Conservation (phyloP, 768 basidiomycete species). For the Rossbeevera mucosa region DNA sequence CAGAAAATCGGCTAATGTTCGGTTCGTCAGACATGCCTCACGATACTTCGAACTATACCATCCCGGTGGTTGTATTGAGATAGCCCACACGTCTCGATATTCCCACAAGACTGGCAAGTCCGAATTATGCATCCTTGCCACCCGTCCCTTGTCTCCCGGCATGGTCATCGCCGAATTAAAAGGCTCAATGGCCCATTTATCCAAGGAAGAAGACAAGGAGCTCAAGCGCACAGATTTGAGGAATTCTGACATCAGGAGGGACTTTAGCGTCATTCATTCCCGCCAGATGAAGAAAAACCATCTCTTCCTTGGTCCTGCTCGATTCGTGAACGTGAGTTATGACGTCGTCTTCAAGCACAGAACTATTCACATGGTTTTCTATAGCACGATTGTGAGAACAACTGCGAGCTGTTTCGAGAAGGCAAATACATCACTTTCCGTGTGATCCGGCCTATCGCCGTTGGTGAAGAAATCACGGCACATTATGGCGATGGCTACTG, state of each 20-base stretch:
- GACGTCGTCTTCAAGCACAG: background rate
- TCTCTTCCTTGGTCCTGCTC: slow-evolving; percentile 85
- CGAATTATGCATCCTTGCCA: slow-evolving; percentile 83
- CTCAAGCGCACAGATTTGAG: slow-evolving; percentile 78
- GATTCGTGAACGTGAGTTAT: slow-evolving; percentile 81
- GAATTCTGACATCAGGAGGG: slow-evolving; percentile 67
- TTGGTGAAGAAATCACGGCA: slow-evolving; percentile 85
- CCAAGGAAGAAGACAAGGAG: slow-evolving; percentile 81
- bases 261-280: slow-evolving; percentile 89
- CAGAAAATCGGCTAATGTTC: slow-evolving; percentile 24
- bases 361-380: slow-evolving; percentile 1
- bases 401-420: slow-evolving; percentile 84
- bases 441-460: slow-evolving; percentile 67
- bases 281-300: slow-evolving; percentile 91
- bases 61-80: slow-evolving; percentile 79
- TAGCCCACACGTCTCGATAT: slow-evolving; percentile 84
- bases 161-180: slow-evolving; percentile 80
- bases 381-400: slow-evolving; percentile 88
- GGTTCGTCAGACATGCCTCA: slow-evolving; percentile 65
- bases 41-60: slow-evolving; percentile 87
- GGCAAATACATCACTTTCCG: slow-evolving; percentile 88
- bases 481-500: slow-evolving; percentile 91
- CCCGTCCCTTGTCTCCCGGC: slow-evolving; percentile 62
- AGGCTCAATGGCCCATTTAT: slow-evolving; percentile 85
- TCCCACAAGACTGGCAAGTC: slow-evolving; percentile 85